Percentiles rank a stretch among this genome's conserved stretches.
Evolutionary conservation across 345 rosid species (phyloP).

Genomic region (Gossypium bickii): DNA sequence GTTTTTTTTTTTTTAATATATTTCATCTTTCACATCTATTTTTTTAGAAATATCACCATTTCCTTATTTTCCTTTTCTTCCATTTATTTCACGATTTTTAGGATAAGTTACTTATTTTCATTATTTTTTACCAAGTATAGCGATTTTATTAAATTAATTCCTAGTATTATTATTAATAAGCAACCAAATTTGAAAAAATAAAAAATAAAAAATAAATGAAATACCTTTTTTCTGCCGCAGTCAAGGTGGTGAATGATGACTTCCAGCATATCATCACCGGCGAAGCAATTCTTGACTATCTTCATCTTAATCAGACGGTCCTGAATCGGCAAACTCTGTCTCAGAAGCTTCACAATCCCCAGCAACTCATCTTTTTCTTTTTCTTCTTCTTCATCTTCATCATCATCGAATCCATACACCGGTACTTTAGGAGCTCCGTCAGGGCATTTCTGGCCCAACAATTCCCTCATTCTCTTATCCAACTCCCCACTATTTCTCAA

Average conservation of each 20-base stretch:
- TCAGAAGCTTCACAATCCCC: constrained; percentile 45
- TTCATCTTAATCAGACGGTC: constrained; percentile 88
- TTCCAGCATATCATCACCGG: constrained; percentile 73
- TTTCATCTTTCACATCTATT: too few species aligned
- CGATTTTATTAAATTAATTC: too few species aligned
- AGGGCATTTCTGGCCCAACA: constrained; percentile 45
- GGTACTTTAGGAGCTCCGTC: constrained; percentile 59
- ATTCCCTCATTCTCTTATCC: constrained; percentile 50
- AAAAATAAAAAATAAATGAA: neutral
- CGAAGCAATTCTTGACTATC: constrained; percentile 79
- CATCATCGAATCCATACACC: constrained; percentile 59
- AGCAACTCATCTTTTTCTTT: constrained; percentile 51
- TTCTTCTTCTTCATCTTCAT: constrained; percentile 38
- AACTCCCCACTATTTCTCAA: constrained; percentile 67
- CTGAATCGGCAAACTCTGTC: constrained; percentile 72
- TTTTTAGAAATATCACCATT: too few species aligned
- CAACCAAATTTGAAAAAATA: neutral
- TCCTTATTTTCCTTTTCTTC: too few species aligned
- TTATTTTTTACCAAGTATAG: too few species aligned
- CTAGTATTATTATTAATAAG: neutral
- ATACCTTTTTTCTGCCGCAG: constrained; percentile 76
- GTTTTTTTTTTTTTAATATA: too few species aligned
- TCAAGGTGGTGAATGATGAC: constrained; percentile 53
- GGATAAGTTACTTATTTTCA: too few species aligned
- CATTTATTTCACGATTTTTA: too few species aligned